These are phyloP conservation scores for Rhodamnia argentea DNA, from an alignment of 345 rosid genomes.

Conservation along the genomic window DNA sequence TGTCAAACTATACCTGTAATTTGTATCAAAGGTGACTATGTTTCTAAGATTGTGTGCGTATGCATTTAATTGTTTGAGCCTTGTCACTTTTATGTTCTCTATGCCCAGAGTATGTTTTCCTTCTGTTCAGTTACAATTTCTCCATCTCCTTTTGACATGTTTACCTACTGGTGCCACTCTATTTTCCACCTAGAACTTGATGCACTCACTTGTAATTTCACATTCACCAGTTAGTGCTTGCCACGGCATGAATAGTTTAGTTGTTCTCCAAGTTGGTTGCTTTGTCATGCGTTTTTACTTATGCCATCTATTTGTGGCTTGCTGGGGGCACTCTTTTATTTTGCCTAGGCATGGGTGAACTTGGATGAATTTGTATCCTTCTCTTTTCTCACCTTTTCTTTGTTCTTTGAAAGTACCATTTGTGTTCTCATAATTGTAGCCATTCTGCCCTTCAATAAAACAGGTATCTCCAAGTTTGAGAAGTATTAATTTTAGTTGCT, in stretches of 20 bases:
- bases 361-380: neutral
- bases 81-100: neutral
- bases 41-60: neutral
- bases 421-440: neutral
- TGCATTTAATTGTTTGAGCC: neutral
- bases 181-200: neutral
- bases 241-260: neutral
- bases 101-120: neutral
- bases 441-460: neutral
- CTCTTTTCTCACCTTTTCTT: neutral
- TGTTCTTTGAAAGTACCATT: neutral
- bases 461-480: neutral
- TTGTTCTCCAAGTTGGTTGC: neutral
- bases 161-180: neutral
- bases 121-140: neutral
- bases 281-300: neutral
- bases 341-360: neutral
- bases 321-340: neutral
- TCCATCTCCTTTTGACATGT: neutral
- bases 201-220: neutral
- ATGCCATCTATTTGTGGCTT: neutral
- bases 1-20: neutral
- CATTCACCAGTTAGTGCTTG: neutral
- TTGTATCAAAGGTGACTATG: neutral
- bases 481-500: neutral